phyloP scores from a whole-genome alignment of 306 rosid genomes.

The Phaseolus lunatus region DNA sequence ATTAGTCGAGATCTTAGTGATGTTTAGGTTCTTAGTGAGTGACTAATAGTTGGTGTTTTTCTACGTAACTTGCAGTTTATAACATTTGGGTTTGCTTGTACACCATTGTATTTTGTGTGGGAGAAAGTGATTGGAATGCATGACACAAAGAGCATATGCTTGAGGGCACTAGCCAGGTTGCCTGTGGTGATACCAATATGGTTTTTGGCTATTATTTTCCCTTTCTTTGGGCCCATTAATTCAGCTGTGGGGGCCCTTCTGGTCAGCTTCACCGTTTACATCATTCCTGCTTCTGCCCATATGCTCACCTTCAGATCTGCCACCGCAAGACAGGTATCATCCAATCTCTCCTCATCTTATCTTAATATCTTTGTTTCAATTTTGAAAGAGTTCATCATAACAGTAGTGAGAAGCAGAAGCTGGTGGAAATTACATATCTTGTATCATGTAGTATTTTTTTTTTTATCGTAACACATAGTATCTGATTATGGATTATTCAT shows the following conservation, averaged over 20 bases:
- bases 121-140: conserved; percentile 94
- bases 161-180: conserved; percentile 80
- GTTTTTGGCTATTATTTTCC: conserved; percentile 86
- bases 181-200: conserved; percentile 91
- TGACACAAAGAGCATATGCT: conserved; percentile 76
- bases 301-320: conserved; percentile 82
- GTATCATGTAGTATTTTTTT: no score
- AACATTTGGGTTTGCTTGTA: conserved; percentile 89
- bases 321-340: conserved; percentile 79
- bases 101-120: conserved; percentile 92
- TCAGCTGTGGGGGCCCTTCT: conserved; percentile 91
- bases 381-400: no score
- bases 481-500: neutral
- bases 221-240: conserved; percentile 92
- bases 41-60: conserved; percentile 9
- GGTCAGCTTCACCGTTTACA: conserved; percentile 92
- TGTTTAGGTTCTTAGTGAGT: neutral
- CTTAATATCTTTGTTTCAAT: neutral
- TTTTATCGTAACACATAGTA: no score
- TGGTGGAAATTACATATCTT: no score
- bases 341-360: conserved; percentile 38
- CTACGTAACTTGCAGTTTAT: conserved; percentile 61
- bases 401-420: no score
- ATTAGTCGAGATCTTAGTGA: neutral
- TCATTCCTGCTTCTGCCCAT: conserved; percentile 82